Evolutionary conservation across 306 rosid genomes (phyloP).

Genomic region (Vigna trinervia): DNA sequence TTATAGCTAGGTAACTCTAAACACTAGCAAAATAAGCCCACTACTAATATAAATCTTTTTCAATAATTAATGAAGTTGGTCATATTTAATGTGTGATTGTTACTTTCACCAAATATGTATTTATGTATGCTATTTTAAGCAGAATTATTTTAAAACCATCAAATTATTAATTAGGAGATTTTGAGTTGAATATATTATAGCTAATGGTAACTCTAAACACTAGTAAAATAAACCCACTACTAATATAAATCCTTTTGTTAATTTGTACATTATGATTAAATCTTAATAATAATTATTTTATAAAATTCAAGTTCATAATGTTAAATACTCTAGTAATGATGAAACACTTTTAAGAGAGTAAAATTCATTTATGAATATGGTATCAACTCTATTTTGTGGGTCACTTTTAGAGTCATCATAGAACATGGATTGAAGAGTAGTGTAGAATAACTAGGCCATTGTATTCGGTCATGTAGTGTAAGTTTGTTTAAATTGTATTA

Average conservation of each 20-base stretch:
- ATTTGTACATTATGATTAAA: background rate
- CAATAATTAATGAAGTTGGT: background rate
- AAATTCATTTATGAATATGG: too few relatives aligned
- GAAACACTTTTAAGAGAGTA: too few relatives aligned
- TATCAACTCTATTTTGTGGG: too few relatives aligned
- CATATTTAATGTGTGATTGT: constrained; percentile 18
- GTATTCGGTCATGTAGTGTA: too few relatives aligned
- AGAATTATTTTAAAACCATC: background rate
- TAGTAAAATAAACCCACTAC: background rate
- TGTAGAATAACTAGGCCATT: too few relatives aligned
- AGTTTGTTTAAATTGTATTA: too few relatives aligned
- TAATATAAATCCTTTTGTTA: background rate
- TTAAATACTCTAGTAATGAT: too few relatives aligned
- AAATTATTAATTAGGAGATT: constrained; percentile 22
- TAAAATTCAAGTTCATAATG: background rate
- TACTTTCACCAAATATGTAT: constrained; percentile 15
- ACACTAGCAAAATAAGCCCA: background rate
- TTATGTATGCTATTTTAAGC: background rate
- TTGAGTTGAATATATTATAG: background rate
- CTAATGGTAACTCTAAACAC: background rate
- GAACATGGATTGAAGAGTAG: too few relatives aligned
- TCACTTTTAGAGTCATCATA: too few relatives aligned
- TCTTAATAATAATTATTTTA: background rate
- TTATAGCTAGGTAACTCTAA: background rate
- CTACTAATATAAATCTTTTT: too few relatives aligned